Evolutionary conservation across 169 alveolate genomes (phyloP).

Genomic region (Babesia ovata): DNA sequence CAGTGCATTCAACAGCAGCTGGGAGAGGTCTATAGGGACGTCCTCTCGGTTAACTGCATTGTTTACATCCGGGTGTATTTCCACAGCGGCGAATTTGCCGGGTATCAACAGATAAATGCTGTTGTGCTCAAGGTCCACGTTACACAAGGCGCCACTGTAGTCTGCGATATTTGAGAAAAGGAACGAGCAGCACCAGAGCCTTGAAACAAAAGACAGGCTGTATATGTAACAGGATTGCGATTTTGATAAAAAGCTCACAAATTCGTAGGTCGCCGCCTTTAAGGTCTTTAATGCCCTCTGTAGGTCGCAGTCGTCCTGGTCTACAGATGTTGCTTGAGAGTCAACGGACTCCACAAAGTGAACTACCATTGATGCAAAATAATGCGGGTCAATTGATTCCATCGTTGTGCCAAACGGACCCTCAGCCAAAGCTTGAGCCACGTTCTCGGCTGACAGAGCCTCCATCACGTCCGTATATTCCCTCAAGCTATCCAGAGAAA

Average conservation of each 20-base stretch:
- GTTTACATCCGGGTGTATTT: background rate
- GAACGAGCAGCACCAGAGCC: conserved; percentile 29
- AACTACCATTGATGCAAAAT: conserved; percentile 11
- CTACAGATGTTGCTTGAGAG: background rate
- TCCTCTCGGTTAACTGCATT: background rate
- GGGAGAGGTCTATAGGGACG: conserved; percentile 16
- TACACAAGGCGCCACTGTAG: conserved; percentile 33
- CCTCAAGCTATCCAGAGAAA: background rate
- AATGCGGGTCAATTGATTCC: conserved; percentile 25
- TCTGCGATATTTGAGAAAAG: conserved; percentile 13
- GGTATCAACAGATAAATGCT: background rate
- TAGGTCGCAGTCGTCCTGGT: background rate
- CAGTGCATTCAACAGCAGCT: conserved; percentile 14
- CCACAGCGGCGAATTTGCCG: conserved; percentile 3
- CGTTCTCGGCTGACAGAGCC: conserved; percentile 19
- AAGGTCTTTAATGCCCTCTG: conserved; percentile 1
- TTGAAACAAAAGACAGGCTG: background rate
- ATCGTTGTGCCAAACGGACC: background rate
- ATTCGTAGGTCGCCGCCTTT: conserved; percentile 13
- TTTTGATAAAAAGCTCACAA: background rate
- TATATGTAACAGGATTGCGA: conserved; percentile 1
- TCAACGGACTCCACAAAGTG: conserved; percentile 9
- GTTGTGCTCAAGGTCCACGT: conserved; percentile 10
- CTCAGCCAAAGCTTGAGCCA: background rate
- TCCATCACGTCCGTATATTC: conserved; percentile 17